Conservation (phyloP, 2,329 filamentous ascomycete genomes). For the Epichloe bromicola region DNA sequence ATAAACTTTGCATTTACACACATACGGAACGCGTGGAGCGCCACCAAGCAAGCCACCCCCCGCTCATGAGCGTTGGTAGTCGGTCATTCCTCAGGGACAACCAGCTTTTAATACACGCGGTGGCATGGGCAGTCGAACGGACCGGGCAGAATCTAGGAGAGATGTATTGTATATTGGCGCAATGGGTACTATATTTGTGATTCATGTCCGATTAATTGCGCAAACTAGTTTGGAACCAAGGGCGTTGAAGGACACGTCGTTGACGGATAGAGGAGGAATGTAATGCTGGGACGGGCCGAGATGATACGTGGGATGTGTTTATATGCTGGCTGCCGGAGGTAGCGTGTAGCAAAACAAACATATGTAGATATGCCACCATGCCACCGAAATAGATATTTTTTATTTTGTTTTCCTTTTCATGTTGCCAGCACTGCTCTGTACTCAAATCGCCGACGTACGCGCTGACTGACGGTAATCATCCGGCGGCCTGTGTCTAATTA, state of each 20-base stretch:
- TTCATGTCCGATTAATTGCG: background rate
- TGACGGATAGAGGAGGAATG: background rate
- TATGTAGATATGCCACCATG: background rate
- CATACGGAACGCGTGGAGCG: background rate
- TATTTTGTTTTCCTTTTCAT: background rate
- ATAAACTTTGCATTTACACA: background rate
- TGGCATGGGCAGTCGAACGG: background rate
- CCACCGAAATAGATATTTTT: background rate
- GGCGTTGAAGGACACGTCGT: background rate
- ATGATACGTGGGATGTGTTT: background rate
- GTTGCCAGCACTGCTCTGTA: background rate
- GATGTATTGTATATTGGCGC: background rate
- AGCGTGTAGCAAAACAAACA: constrained; percentile 2
- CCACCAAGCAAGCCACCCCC: background rate
- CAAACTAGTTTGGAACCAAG: background rate
- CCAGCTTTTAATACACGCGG: background rate
- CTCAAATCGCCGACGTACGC: background rate
- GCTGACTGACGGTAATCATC: too few relatives aligned
- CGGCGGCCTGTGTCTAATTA: too few relatives aligned
- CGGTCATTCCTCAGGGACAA: background rate
- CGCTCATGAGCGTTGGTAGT: background rate
- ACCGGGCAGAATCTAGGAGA: background rate
- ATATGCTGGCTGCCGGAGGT: background rate
- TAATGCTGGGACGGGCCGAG: background rate
- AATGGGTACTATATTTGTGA: background rate